Evolutionary conservation across 2,329 filamentous ascomycete genomes (phyloP), one percentile per base, ranked within the genome.

Genomic region (Cercospora brassicicola): DNA sequence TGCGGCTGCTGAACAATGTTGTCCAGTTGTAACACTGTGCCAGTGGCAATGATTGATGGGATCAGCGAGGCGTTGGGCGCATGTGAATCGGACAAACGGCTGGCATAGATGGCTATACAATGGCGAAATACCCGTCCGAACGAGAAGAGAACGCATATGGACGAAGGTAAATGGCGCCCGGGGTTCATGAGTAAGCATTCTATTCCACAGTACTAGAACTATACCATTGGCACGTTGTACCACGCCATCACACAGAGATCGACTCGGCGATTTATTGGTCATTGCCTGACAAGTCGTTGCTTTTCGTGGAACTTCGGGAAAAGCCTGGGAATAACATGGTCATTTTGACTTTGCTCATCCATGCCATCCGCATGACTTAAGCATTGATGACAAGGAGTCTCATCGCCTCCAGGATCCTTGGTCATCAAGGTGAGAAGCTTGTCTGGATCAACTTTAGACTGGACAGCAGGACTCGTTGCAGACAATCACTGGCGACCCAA

Each of bases 1-100:
- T 98, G 61, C 87, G 89, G 76, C 84, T 99, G 68, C 79, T 97
- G 76, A 94, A 96, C 79, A 92, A 96, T 73, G 88, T 92, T 76
- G 88, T 93, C 67, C 94, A 97, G 82, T 82, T 97, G 77, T 97
- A 53, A 42, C 20, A 15, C 8, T 13, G n/a, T 20, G n/a, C 13
- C 30, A 18, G n/a, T 55, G 42, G 15, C 36, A 33, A 55, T 51
- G 45, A 61, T 65, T 65, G 28, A 55, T 60, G 56, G 57, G 55
- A 60, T 65, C 30, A 65, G 64, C 64, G 57, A 33, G 64, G 64
- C 56, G 64, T 61, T 65, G 4, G 42, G 64, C n/a, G 42, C 13
- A 60, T n/a, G 48, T 23, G 3, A 20, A 30, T 45, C 20, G 20
- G 42, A 55, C 56, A 30, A 59, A 18, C 8, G 18, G 23, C 11